Evolutionary conservation across 2,329 filamentous ascomycete species (phyloP).

Genomic region (Chaetomiaceae sp.): DNA sequence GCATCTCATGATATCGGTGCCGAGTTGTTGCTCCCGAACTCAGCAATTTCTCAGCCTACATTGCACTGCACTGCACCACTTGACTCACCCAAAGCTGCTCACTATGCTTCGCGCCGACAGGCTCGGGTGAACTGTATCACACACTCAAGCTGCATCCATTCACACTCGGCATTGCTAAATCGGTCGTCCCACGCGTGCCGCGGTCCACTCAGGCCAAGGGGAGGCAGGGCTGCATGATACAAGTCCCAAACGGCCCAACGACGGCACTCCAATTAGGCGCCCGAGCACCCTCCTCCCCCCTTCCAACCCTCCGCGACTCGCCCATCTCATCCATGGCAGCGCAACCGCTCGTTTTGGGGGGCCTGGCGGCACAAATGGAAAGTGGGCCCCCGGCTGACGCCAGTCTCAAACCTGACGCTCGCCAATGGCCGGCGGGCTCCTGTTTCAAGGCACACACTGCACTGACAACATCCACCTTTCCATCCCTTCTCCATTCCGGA

Average conservation of each 20-base stretch:
- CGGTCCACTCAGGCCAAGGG: background rate
- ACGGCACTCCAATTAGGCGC: constrained; percentile 9
- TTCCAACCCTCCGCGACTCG: no score
- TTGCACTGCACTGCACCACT: no score
- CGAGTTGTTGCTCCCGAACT: no score
- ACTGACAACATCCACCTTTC: no score
- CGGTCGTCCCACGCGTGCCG: constrained; percentile 1
- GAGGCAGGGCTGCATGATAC: constrained; percentile 5
- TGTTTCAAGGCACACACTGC: background rate
- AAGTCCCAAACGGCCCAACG: constrained; percentile 5
- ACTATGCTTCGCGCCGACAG: background rate
- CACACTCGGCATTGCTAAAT: constrained; percentile 1
- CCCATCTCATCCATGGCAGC: background rate
- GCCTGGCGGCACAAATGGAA: background rate
- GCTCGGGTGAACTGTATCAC: constrained; percentile 8
- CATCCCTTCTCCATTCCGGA: no score
- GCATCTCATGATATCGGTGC: no score
- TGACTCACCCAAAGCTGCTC: no score
- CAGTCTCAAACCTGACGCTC: background rate
- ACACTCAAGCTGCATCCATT: constrained; percentile 10
- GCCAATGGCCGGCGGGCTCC: background rate
- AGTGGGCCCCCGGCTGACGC: no score
- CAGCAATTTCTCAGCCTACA: no score
- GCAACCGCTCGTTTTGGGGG: background rate
- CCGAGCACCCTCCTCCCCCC: background rate